phyloP scores from a whole-genome alignment of 23 red algal genomes.

The Chondrus crispus region DNA sequence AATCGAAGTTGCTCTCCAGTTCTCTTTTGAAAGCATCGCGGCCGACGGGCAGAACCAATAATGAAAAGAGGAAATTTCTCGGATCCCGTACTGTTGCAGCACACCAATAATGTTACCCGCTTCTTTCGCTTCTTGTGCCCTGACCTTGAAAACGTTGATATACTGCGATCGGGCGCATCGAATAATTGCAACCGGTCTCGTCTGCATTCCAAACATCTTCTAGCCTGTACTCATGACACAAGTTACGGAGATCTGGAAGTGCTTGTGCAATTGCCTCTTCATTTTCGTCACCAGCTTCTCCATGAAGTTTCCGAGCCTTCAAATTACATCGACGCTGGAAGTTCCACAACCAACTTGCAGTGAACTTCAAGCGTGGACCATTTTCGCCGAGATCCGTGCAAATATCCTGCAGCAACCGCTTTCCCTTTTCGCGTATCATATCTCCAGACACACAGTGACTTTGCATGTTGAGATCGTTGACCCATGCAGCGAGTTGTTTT shows the following conservation, averaged over 20 bases:
- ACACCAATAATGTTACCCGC: neutral
- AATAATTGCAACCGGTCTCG: neutral
- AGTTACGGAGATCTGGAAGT: neutral
- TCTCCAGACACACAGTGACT: neutral
- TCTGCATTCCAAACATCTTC: neutral
- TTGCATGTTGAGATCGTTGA: neutral
- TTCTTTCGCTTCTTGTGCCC: neutral
- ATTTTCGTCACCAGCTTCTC: neutral
- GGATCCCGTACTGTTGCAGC: neutral
- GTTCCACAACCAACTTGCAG: neutral
- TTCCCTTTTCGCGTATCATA: neutral
- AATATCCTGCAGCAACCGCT: neutral
- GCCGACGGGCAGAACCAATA: neutral
- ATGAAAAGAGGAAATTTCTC: slow-evolving; percentile 5
- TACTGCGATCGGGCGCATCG: neutral
- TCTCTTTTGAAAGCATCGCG: neutral
- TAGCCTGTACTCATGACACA: neutral
- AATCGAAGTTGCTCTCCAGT: neutral
- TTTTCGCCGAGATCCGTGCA: neutral
- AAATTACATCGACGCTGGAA: neutral
- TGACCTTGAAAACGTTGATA: neutral
- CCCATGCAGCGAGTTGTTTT: neutral
- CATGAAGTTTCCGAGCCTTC: neutral
- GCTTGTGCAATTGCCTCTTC: neutral
- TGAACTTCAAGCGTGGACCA: neutral